These are phyloP conservation scores for Aschersonia sp. DNA, from an alignment of 2,329 filamentous ascomycete species.

Conservation along the genomic window DNA sequence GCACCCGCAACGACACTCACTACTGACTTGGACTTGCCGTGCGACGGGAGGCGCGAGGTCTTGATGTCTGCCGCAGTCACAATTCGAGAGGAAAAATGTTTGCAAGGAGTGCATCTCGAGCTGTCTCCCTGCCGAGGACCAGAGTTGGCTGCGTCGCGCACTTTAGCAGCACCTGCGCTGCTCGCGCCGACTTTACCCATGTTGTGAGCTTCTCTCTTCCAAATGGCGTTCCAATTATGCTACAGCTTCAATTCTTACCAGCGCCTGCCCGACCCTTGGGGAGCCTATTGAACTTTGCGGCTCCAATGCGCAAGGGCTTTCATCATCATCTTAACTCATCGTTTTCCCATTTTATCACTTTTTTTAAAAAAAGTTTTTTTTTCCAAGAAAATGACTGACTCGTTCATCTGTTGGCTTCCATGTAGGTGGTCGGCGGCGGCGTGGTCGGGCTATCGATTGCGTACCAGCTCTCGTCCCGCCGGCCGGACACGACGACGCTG, in stretches of 20 bases:
- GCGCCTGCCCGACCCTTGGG: too few species aligned
- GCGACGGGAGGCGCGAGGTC: too few species aligned
- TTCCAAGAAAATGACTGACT: neutral
- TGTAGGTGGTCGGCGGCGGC: slow-evolving; percentile 41
- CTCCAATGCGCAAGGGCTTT: neutral
- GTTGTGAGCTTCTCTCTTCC: slow-evolving; percentile 16
- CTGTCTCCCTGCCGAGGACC: neutral
- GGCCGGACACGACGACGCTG: slow-evolving; percentile 49
- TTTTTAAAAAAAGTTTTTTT: too few species aligned
- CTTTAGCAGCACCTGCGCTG: slow-evolving; percentile 21
- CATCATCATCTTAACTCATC: neutral
- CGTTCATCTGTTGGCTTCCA: neutral
- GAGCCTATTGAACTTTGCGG: too few species aligned
- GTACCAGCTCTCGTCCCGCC: slow-evolving; percentile 48
- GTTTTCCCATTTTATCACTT: too few species aligned
- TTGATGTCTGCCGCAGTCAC: neutral
- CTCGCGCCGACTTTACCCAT: slow-evolving; percentile 28
- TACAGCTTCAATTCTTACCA: too few species aligned
- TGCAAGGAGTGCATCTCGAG: neutral
- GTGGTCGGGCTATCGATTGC: slow-evolving; percentile 72
- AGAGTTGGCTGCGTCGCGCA: neutral
- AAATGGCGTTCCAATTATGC: too few species aligned
- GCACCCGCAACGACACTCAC: neutral
- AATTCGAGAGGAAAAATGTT: slow-evolving; percentile 3
- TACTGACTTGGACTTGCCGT: neutral